Evolutionary conservation across 2,329 filamentous ascomycete species (phyloP).

Genomic region (Lecanosticta acicola): DNA sequence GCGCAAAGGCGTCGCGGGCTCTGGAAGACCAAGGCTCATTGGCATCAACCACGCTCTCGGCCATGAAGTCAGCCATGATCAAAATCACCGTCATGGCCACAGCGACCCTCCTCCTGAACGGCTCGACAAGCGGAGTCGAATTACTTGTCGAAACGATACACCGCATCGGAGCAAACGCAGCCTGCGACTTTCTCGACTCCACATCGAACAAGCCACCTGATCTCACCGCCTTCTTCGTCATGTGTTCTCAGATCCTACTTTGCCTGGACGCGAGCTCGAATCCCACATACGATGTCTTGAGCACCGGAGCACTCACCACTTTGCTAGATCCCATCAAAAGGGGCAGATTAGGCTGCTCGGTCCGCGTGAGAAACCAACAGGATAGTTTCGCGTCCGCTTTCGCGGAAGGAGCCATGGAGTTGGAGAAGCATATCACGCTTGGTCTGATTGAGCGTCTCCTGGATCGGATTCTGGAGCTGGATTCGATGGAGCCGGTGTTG

Average conservation of each 20-base stretch:
- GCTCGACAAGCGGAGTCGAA: not conserved
- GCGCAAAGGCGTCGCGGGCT: not conserved
- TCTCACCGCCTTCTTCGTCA: not conserved
- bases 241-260: constrained; percentile 1
- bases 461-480: not conserved
- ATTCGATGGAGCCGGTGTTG: constrained; percentile 1
- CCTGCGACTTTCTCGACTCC: not conserved
- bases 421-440: not conserved
- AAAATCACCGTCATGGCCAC: constrained; percentile 9
- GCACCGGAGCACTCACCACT: too few relatives aligned
- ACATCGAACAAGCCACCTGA: not conserved
- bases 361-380: not conserved
- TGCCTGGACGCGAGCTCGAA: not conserved
- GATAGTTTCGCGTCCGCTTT: constrained; percentile 3
- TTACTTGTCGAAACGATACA: not conserved
- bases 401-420: not conserved
- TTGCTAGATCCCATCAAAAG: not conserved
- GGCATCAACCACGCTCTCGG: not conserved
- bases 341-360: too few relatives aligned
- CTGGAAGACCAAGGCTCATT: not conserved
- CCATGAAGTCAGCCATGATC: not conserved
- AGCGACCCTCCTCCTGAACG: not conserved
- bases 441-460: not conserved
- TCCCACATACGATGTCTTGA: not conserved
- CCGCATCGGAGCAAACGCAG: not conserved